Percentiles rank a stretch among this genome's conserved stretches.
Evolutionary conservation across 176 grass and related monocot genomes (phyloP).

Genomic region (Triticum turgidum): DNA sequence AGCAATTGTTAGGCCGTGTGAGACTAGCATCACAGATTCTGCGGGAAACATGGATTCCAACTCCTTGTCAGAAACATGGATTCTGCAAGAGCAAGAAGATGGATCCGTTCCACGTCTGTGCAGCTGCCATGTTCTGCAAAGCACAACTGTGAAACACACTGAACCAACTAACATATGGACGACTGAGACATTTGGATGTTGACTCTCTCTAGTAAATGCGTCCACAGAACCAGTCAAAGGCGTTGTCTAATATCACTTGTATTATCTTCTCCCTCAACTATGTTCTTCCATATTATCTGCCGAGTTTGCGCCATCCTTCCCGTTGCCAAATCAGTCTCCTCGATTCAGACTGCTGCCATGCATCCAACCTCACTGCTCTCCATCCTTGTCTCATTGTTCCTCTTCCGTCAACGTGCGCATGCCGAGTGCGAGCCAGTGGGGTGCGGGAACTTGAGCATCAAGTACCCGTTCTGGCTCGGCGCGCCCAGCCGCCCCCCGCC

Average conservation of each 20-base stretch:
- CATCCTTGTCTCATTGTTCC: not conserved
- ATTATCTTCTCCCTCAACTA: not conserved
- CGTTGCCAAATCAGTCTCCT: not conserved
- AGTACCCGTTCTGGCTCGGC: too few relatives aligned
- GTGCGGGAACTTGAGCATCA: constrained; percentile 24
- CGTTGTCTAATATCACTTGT: not conserved
- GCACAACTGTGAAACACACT: too few relatives aligned
- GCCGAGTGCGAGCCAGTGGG: constrained; percentile 18
- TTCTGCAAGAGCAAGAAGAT: too few relatives aligned
- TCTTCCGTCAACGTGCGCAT: not conserved
- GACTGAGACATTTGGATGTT: too few relatives aligned
- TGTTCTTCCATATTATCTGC: not conserved
- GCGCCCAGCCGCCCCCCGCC: too few relatives aligned
- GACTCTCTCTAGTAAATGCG: too few relatives aligned
- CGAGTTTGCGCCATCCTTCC: not conserved
- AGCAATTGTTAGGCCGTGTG: not conserved
- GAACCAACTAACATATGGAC: too few relatives aligned
- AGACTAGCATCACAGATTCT: too few relatives aligned
- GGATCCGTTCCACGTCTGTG: too few relatives aligned
- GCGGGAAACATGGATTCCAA: not conserved
- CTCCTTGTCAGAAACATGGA: too few relatives aligned
- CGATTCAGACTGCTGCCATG: not conserved
- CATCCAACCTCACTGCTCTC: not conserved
- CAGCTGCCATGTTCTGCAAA: too few relatives aligned
- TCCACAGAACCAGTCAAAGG: not conserved